Evolutionary conservation across 2,329 filamentous ascomycete species (phyloP).

Genomic region (Xenoacremonium recifei): DNA sequence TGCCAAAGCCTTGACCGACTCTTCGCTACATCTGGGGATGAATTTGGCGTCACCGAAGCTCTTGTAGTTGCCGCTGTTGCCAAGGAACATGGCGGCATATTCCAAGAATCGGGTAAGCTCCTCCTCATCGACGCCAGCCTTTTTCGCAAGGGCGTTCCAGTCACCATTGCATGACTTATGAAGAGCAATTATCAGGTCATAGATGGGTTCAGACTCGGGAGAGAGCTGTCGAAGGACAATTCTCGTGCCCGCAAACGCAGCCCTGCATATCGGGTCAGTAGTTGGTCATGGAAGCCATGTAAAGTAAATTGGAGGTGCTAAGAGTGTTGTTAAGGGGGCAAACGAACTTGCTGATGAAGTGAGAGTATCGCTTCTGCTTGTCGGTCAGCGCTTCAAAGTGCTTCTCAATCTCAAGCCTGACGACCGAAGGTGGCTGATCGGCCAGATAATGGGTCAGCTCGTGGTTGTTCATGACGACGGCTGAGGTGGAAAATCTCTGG

Average conservation of each 20-base stretch:
- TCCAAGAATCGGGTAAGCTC: constrained; percentile 70
- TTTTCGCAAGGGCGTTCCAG: constrained; percentile 65
- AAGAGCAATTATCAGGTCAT: constrained; percentile 74
- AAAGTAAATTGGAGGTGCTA: no score
- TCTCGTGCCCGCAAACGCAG: constrained; percentile 73
- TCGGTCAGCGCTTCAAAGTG: constrained; percentile 80
- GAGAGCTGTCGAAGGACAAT: constrained; percentile 80
- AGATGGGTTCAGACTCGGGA: constrained; percentile 78
- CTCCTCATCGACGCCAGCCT: constrained; percentile 62
- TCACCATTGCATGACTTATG: constrained; percentile 66
- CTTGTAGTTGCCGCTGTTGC: constrained; percentile 83
- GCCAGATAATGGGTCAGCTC: constrained; percentile 79
- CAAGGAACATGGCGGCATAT: constrained; percentile 76
- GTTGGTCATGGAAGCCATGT: constrained; percentile 3
- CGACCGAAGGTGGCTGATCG: constrained; percentile 85
- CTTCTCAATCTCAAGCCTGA: constrained; percentile 84
- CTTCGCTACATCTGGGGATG: constrained; percentile 67
- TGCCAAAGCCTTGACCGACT: constrained; percentile 64
- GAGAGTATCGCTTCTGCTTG: constrained; percentile 85
- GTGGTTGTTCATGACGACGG: constrained; percentile 61
- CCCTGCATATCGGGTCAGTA: no score
- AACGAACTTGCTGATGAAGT: constrained; percentile 76
- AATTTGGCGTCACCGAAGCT: constrained; percentile 85
- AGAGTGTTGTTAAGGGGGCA: no score
- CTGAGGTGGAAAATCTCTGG: constrained; percentile 31